A percentile compares a stretch with the other conserved stretches of the same genome.
Conservation (phyloP, 2,329 filamentous ascomycete genomes). For the Scytalidium lignicola region DNA sequence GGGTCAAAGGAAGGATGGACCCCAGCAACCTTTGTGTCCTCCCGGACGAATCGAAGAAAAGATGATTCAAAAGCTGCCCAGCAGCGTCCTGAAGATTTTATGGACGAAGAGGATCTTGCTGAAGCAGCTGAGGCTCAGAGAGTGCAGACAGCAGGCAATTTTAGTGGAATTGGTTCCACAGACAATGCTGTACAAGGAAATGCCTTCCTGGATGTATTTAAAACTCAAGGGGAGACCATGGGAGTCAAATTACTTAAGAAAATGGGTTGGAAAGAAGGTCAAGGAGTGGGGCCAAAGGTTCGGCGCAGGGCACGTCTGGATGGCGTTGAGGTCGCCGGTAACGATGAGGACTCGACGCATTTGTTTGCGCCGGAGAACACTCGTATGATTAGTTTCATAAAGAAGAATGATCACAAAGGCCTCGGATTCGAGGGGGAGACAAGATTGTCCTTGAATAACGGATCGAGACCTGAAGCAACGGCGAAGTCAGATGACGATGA, state of each 20-base stretch:
- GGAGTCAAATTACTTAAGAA: slow-evolving; percentile 77
- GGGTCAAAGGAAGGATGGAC: slow-evolving; percentile 98
- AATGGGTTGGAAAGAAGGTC: slow-evolving; percentile 95
- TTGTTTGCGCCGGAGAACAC: slow-evolving; percentile 84
- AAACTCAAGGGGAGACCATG: slow-evolving; percentile 72
- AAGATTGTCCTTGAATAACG: slow-evolving; percentile 36
- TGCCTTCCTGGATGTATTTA: slow-evolving; percentile 66
- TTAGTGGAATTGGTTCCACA: slow-evolving; percentile 70
- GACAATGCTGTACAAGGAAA: slow-evolving; percentile 46
- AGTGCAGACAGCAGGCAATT: slow-evolving; percentile 67
- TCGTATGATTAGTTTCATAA: slow-evolving; percentile 58
- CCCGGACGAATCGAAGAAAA: slow-evolving; percentile 71
- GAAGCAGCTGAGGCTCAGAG: slow-evolving; percentile 75
- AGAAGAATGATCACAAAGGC: slow-evolving; percentile 65
- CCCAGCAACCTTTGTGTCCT: slow-evolving; percentile 87
- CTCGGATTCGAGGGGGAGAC: slow-evolving; percentile 61
- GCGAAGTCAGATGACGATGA: slow-evolving; percentile 40
- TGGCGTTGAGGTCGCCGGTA: slow-evolving; percentile 36
- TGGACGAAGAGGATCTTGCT: slow-evolving; percentile 94
- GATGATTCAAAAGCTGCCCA: slow-evolving; percentile 48
- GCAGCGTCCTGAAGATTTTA: slow-evolving; percentile 81
- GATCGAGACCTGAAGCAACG: slow-evolving; percentile 20
- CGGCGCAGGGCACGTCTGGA: slow-evolving; percentile 67
- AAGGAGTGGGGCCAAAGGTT: slow-evolving; percentile 86
- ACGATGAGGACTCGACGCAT: slow-evolving; percentile 45